phyloP scores from a whole-genome alignment of 805 yeast genomes.

The Vanderwaltozyma verrucispora region DNA sequence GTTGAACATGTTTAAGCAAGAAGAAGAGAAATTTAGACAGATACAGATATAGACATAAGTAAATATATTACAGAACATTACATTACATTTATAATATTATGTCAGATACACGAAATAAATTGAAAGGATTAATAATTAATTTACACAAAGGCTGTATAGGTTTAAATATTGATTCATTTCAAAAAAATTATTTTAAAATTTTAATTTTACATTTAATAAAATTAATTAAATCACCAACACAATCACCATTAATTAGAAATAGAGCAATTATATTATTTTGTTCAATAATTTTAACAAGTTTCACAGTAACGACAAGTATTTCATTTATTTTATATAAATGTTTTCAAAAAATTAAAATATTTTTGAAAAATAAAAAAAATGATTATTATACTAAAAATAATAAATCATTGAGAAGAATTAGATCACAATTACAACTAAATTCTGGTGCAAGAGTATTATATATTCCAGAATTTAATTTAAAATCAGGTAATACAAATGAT shows the following conservation, averaged over 20 bases:
- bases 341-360: neutral
- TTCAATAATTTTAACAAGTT: neutral
- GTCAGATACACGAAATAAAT: slow-evolving; percentile 4
- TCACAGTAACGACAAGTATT: neutral
- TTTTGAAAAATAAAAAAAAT: neutral
- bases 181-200: slow-evolving; percentile 8
- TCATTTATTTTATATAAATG: neutral
- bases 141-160: slow-evolving; percentile 17
- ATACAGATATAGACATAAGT: too few relatives aligned
- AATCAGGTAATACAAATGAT: neutral
- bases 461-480: slow-evolving; percentile 16
- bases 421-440: slow-evolving; percentile 21
- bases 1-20: too few relatives aligned
- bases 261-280: neutral
- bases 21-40: too few relatives aligned
- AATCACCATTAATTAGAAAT: slow-evolving; percentile 6
- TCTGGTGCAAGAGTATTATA: slow-evolving; percentile 28
- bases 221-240: slow-evolving; percentile 14
- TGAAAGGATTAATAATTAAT: slow-evolving; percentile 5
- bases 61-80: too few relatives aligned
- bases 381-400: neutral
- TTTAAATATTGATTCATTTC: slow-evolving; percentile 11
- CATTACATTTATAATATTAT: neutral
- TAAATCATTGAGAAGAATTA: slow-evolving; percentile 16
- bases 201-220: slow-evolving; percentile 15